Conservation (phyloP, 2,329 filamentous ascomycete species). For the Penicillium sp. region DNA sequence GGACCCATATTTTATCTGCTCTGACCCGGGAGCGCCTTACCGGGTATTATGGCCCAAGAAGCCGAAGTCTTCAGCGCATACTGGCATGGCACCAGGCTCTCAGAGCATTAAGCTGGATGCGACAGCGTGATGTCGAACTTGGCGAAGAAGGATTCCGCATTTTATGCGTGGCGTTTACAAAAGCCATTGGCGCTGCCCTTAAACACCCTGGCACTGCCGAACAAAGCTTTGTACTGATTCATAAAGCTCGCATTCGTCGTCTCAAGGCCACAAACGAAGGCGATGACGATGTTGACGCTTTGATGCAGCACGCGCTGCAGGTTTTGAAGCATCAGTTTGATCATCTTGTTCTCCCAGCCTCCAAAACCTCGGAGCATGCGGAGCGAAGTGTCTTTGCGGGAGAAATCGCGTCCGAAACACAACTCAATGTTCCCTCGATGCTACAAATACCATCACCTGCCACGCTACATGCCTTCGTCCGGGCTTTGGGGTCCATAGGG, state of each 20-base stretch:
- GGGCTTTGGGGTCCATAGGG: slow-evolving; percentile 40
- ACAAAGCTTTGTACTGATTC: slow-evolving; percentile 27
- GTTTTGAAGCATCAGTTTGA: slow-evolving; percentile 39
- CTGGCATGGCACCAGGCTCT: slow-evolving; percentile 40
- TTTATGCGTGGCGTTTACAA: slow-evolving; percentile 38
- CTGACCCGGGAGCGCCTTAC: slow-evolving; percentile 26
- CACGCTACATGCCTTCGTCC: slow-evolving; percentile 42
- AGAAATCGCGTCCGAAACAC: slow-evolving; percentile 9
- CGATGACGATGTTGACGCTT: slow-evolving; percentile 25
- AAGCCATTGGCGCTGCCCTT: slow-evolving; percentile 34
- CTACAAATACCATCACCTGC: slow-evolving; percentile 40
- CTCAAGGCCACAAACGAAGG: not conserved
- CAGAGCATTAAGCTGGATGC: slow-evolving; percentile 36
- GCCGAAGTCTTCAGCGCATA: slow-evolving; percentile 30
- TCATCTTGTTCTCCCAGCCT: slow-evolving; percentile 32
- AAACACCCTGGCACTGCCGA: slow-evolving; percentile 27
- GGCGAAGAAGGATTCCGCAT: slow-evolving; percentile 35
- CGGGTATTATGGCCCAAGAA: slow-evolving; percentile 18
- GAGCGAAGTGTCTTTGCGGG: slow-evolving; percentile 19
- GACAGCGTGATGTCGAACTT: slow-evolving; percentile 28
- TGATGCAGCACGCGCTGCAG: slow-evolving; percentile 31
- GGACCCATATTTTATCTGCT: slow-evolving; percentile 38
- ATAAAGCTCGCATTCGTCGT: slow-evolving; percentile 12
- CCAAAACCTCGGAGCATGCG: slow-evolving; percentile 21
- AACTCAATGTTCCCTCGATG: slow-evolving; percentile 29